Percentiles rank a stretch among this genome's conserved stretches.
phyloP scores from a whole-genome alignment of 2,329 filamentous ascomycete genomes.

The Cladophialophora bantiana region DNA sequence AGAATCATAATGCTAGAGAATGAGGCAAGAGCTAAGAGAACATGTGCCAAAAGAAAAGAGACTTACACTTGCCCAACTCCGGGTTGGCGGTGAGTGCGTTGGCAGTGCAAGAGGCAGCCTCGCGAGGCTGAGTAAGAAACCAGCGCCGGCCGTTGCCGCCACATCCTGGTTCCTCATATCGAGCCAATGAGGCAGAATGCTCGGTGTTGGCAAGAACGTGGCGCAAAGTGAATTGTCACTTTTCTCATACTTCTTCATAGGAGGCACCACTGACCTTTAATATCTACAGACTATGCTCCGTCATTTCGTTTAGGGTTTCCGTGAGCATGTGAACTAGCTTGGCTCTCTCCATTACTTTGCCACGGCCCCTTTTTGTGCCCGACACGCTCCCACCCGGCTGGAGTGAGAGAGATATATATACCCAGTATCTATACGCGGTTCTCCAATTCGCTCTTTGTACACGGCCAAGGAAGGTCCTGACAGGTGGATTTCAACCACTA shows the following conservation, averaged over 20 bases:
- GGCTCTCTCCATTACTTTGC: not conserved
- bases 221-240: not conserved
- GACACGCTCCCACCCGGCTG: too few species aligned
- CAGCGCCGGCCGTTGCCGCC: not conserved
- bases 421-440: too few species aligned
- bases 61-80: not conserved
- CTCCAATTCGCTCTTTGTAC: too few species aligned
- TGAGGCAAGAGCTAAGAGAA: not conserved
- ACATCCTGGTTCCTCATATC: slow-evolving; percentile 4
- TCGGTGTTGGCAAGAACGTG: slow-evolving; percentile 5
- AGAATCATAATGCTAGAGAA: not conserved
- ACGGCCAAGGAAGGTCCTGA: too few species aligned
- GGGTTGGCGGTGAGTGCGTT: slow-evolving; percentile 1
- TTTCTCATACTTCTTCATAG: not conserved
- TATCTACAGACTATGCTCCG: too few species aligned
- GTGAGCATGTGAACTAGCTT: not conserved
- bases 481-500: too few species aligned
- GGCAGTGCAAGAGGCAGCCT: not conserved
- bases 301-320: too few species aligned
- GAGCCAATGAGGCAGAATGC: not conserved
- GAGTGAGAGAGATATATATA: too few species aligned
- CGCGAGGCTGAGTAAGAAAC: slow-evolving; percentile 2
- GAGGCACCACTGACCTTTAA: not conserved
- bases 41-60: not conserved
- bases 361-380: not conserved